Evolutionary conservation across 129 eudicot species (phyloP), one percentile per base, ranked within the genome.

Genomic region (Deinandra increscens): DNA sequence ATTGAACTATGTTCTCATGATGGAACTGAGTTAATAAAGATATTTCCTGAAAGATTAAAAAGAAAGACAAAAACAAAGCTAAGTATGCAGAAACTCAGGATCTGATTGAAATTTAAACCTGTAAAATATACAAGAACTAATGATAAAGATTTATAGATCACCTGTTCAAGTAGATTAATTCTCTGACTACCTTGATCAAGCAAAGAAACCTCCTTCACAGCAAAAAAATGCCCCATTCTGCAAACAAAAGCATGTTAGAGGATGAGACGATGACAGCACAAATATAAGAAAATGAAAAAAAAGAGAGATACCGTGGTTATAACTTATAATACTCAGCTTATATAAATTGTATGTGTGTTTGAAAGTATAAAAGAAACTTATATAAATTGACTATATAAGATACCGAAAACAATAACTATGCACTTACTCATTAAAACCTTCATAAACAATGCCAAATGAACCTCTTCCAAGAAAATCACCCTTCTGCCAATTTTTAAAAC

Each of bases 151-250:
- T 9, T 34, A 43, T 58, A 17, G 38, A 64, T 75, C 62, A 90
- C 97, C 90, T 87, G 90, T 78, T 91, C 88, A 62, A 91, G 96
- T 70, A 81, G 90, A 31, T 15, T 55, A 60, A 91, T 73, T 75
- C 88, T 90, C 70, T 82, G 85, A 65, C 70, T 75, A 38, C 86
- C 93, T 73, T 80, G 83, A 59, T 91, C 88, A 69, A 84, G 86
- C 78, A 88, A 80, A 61, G 90, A 88, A 41, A 88, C 96, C 75
- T 91, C 97, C 87, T 91, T 91, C 54, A 91, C 97, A 68, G 97
- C 96, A 76, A 91, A 88, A 78, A 88, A 88, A 64, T 73, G 42
- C 26, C 96, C 97, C 59, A 45, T 78, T 60, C 97, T 91, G 96
- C 73, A 76, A 55, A 64, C 41, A 56, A 70, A 69, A 15, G 39